Evolutionary conservation across 2,329 filamentous ascomycete species (phyloP).

Genomic region (Penicillium expansum): DNA sequence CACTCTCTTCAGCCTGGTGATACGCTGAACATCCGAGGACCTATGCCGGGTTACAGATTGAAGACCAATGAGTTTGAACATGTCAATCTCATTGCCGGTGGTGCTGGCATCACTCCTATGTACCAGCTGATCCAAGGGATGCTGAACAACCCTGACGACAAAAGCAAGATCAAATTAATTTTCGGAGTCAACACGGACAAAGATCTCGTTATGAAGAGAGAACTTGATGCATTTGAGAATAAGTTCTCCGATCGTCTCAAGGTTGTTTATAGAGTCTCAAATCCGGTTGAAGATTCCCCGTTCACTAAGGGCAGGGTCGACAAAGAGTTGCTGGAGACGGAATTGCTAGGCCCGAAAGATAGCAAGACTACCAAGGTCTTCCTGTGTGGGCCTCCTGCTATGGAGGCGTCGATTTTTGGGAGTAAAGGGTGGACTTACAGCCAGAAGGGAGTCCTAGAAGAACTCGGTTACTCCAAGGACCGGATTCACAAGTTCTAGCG

Average conservation of each 20-base stretch:
- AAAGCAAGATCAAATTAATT: background rate
- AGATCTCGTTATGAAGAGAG: background rate
- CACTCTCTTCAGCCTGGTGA: background rate
- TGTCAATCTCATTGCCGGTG: background rate
- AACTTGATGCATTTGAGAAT: background rate
- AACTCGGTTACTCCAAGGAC: background rate
- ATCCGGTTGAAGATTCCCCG: background rate
- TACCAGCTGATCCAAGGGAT: background rate
- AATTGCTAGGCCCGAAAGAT: background rate
- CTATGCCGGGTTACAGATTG: background rate
- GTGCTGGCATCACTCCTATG: background rate
- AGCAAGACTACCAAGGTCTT: background rate
- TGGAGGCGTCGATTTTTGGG: background rate
- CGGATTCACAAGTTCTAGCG: background rate
- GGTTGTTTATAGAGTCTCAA: background rate
- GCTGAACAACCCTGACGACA: background rate
- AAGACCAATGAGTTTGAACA: background rate
- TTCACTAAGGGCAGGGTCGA: background rate
- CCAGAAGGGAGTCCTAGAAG: background rate
- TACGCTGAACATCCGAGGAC: background rate
- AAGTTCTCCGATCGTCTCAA: background rate
- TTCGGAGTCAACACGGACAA: background rate
- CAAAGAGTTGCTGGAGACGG: background rate
- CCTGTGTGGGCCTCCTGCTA: background rate
- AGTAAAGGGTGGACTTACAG: background rate